Evolutionary conservation across 257 asterid species (phyloP).

Genomic region (Nicotiana attenuata): DNA sequence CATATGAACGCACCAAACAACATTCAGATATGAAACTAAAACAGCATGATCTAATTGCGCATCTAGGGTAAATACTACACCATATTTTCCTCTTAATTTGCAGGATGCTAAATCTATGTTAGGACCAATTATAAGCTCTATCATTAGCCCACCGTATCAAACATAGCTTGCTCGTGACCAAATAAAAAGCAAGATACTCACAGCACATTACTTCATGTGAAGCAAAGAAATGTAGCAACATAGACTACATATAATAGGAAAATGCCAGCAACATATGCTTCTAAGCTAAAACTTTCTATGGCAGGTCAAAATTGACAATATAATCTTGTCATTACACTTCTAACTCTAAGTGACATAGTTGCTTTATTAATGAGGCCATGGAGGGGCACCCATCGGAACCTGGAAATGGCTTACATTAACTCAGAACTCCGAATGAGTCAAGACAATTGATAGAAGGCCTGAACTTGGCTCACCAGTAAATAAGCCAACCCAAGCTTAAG

Average conservation of each 20-base stretch:
- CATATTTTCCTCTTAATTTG: background rate
- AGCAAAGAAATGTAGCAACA: background rate
- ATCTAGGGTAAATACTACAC: background rate
- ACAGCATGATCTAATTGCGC: background rate
- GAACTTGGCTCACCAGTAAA: background rate
- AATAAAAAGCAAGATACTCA: background rate
- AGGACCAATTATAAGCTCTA: background rate
- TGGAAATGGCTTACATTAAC: background rate
- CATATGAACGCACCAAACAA: constrained; percentile 11
- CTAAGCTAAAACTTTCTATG: background rate
- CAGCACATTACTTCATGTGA: background rate
- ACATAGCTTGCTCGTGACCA: background rate
- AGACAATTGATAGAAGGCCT: background rate
- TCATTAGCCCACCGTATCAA: background rate
- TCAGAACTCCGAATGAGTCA: background rate
- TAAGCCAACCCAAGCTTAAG: background rate
- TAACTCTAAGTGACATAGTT: background rate
- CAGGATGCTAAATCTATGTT: background rate
- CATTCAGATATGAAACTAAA: background rate
- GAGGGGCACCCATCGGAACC: background rate
- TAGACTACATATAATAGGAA: background rate
- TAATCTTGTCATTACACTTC: background rate
- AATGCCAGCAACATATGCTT: background rate
- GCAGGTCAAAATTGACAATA: background rate
- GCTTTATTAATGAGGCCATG: background rate